Evolutionary conservation across 768 basidiomycete genomes (phyloP), one percentile per base, ranked within the genome.

Genomic region (Psilocybe azurescens): DNA sequence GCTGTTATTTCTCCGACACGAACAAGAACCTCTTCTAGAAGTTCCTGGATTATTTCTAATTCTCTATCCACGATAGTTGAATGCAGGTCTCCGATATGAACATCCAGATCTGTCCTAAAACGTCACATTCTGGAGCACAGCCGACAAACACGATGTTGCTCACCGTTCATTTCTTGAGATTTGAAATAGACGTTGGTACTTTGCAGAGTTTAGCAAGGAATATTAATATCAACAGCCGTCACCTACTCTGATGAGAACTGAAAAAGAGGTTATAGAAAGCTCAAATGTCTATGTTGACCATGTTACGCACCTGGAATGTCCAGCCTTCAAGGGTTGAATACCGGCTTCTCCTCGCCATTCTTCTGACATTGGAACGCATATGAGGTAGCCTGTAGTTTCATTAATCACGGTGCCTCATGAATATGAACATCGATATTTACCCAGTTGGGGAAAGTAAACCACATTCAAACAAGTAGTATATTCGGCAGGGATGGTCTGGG

Each of bases 371-470:
- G 91, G 90, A 2, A 91, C 82, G 63, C 91, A 90, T 38, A 93
- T 88, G 7, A 94, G 81, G 72, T 93, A 94, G 0, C 93, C 93
- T 94, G 28, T 3, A 24, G 18, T 10, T 20, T 39, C 53, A 36
- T 49, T 32, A n/a, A 24, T 13, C 18, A 64, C 29, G 30, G 24
- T 53, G 36, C 38, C 2, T 20, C 47, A 39, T 13, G 29, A 41
- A n/a, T 50, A 24, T 5, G 47, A 64, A 50, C 46, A 53, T 24
- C 32, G 65, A n/a, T n/a, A n/a, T n/a, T 46, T 67, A 90, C 97
- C 97, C 16, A 99, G 84, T 70, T 99, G 97, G 13, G 97, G 96
- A 69, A 97, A 95, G 72, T 97, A 98, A 2, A 96, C 89, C 10
- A 97, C 89, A 65, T 96, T 94, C 52, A 97, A 73, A 5, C 86